Evolutionary conservation across 306 rosid genomes (phyloP).

Genomic region (Comarum palustre): DNA sequence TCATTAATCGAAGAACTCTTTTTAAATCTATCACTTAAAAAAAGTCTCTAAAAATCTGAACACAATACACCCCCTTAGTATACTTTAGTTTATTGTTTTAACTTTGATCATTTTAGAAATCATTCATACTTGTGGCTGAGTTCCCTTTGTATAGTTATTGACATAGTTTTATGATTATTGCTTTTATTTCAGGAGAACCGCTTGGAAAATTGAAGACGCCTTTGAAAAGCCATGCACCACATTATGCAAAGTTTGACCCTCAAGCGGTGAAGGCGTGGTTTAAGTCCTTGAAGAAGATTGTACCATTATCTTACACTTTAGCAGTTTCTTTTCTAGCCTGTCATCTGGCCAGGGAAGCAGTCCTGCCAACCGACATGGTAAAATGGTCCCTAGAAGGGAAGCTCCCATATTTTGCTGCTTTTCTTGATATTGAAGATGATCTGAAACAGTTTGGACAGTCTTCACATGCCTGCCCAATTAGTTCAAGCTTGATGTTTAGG

Average conservation of each 20-base stretch:
- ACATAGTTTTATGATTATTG: constrained; percentile 16
- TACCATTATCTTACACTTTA: constrained; percentile 55
- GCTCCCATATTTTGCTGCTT: constrained; percentile 84
- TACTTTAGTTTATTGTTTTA: background rate
- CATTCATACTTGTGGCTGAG: background rate
- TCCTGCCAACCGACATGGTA: constrained; percentile 69
- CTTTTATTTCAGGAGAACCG: constrained; percentile 51
- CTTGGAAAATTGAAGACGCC: constrained; percentile 16
- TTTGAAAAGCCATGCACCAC: constrained; percentile 41
- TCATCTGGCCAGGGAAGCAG: constrained; percentile 77
- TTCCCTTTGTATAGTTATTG: constrained; percentile 14
- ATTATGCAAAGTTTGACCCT: constrained; percentile 50
- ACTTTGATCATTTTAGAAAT: no score
- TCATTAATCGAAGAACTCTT: no score
- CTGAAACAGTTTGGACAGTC: constrained; percentile 42
- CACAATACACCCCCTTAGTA: no score
- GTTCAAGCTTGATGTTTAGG: constrained; percentile 63
- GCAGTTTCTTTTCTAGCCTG: constrained; percentile 73
- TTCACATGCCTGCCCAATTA: constrained; percentile 70
- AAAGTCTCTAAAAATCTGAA: no score
- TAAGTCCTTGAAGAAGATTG: constrained; percentile 58
- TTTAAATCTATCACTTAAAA: no score
- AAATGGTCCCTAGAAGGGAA: constrained; percentile 78
- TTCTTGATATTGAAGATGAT: constrained; percentile 60
- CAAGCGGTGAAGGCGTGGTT: constrained; percentile 63